Conservation (phyloP, 2,329 filamentous ascomycete genomes). For the Emergomyces pasteurianus region DNA sequence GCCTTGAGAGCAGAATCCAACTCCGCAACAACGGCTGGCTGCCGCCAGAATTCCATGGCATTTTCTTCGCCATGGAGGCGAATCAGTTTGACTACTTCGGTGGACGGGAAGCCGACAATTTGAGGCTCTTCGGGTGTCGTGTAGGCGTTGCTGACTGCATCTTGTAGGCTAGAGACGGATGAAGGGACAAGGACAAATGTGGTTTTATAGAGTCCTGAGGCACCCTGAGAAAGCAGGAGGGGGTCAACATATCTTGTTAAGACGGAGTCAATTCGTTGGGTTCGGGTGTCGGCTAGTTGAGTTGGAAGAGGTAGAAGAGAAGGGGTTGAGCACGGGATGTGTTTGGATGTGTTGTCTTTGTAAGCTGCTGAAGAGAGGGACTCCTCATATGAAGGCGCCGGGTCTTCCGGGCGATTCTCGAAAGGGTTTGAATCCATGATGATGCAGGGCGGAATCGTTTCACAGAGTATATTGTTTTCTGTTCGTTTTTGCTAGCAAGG, state of each 20-base stretch:
- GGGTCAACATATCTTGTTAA: constrained; percentile 31
- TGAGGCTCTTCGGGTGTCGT: constrained; percentile 16
- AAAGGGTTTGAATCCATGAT: constrained; percentile 2
- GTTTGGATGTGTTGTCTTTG: constrained; percentile 15
- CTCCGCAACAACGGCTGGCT: constrained; percentile 29
- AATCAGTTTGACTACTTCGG: constrained; percentile 29
- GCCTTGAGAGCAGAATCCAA: constrained; percentile 24
- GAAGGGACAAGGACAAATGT: constrained; percentile 36
- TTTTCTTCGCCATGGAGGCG: constrained; percentile 30
- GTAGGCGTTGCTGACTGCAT: constrained; percentile 10
- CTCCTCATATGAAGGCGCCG: constrained; percentile 24
- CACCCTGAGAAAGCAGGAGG: constrained; percentile 27
- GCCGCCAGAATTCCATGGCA: constrained; percentile 33
- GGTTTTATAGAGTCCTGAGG: constrained; percentile 32
- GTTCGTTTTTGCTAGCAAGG: neutral
- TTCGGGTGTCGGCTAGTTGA: constrained; percentile 28
- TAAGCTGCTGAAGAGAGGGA: constrained; percentile 10
- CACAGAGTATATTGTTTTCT: neutral
- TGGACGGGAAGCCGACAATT: constrained; percentile 29
- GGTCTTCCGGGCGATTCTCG: constrained; percentile 15
- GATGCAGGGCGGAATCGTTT: neutral
- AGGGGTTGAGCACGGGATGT: constrained; percentile 15
- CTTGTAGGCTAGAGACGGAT: constrained; percentile 23
- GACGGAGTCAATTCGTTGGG: constrained; percentile 28
- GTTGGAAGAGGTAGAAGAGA: constrained; percentile 8